Evolutionary conservation across 768 basidiomycete species (phyloP), one percentile per base, ranked within the genome.

Genomic region (Lentinus brumalis): DNA sequence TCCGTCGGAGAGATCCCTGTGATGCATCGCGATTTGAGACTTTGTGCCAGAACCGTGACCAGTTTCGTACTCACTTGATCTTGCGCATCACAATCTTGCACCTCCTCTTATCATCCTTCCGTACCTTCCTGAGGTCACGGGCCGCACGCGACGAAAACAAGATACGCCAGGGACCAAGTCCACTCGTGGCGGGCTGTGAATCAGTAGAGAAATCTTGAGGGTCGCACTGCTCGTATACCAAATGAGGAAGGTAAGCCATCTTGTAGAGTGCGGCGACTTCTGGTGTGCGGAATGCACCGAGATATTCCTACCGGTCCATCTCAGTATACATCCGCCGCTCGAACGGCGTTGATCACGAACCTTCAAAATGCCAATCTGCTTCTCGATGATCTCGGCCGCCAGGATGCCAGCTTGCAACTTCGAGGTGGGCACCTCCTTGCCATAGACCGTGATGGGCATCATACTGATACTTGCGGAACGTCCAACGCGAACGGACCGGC

Each of bases 1-100:
- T 0, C 88, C 89, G 3, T 81, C 79, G 0, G 89, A 91, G 11
- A 91, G 77, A 61, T 90, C 85, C 67, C 89, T 90, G 47, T 32
- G 6, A 59, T 3, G 26, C 18, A 21, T 3, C 3, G 29, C 31
- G 4, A 11, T 2, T 39, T 35, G 6, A 44, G 29, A 50, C 50
- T n/a, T n/a, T 38, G 44, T n/a, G 12, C 9, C 56, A 26, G 2
- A 29, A 9, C 8, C 40, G 21, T 11, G 18, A 29, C 0, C 39
- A 57, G 40, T 30, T 30, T 14, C 16, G 16, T 32, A 68, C 79
- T 30, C 51, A 87, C 89, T 78, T 83, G 66, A 90, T 86, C 67
- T 89, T 90, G 71, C 87, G 88, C 32, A 86, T 65, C 15, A 85
- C 78, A 42, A 85, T 83, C 21, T 66, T 67, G 61, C 86, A 86